Evolutionary conservation across 2,329 filamentous ascomycete species (phyloP), one percentile per base, ranked within the genome.

Genomic region (Alternaria solani): DNA sequence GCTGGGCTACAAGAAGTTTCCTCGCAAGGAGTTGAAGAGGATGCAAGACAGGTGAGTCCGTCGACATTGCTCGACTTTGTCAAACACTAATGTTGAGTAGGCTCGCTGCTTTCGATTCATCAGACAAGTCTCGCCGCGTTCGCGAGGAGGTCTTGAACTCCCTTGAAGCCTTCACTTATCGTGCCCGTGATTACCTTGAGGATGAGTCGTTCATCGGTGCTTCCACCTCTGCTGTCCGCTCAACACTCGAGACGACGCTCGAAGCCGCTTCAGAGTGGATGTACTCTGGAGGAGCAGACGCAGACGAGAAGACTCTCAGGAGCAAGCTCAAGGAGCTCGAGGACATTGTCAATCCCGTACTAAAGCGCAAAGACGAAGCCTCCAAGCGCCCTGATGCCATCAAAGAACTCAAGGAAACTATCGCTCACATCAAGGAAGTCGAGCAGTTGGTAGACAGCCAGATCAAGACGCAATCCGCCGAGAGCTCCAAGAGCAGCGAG

Each of bases 101-200:
- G 44, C 86, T 99, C 43, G 86, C 88, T 71, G 90, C 92, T 5
- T 98, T 99, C 71, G 93, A 96, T 67, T 84, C 87, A 26, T 97
- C 94, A 2, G 95, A 99, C 79, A 87, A 86, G 67, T 88, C 90
- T 28, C 91, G 94, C 51, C 81, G 88, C 36, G 83, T 88, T 59
- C 88, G 94, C 32, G 94, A 97, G 76, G 94, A 97, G 77, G 88
- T 92, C 1, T 83, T 97, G 58, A 99, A 98, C 80, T 90, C 91
- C 66, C 87, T 99, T n/a, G 95, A 99, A 79, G 90, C 87, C 12
- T 98, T 91, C 79, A 97, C 94, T 14, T 99, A 99, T 84, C 90
- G 89, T 72, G 87, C 91, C 28, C 89, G 93, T 26, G 93, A 97
- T 77, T 85, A 96, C 44, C 84, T 97, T 2, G 90, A 92, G 42